A percentile compares a stretch with the other conserved stretches of the same genome.
Conservation (phyloP, 2,329 filamentous ascomycete species). For the Penicillium verrucosum region DNA sequence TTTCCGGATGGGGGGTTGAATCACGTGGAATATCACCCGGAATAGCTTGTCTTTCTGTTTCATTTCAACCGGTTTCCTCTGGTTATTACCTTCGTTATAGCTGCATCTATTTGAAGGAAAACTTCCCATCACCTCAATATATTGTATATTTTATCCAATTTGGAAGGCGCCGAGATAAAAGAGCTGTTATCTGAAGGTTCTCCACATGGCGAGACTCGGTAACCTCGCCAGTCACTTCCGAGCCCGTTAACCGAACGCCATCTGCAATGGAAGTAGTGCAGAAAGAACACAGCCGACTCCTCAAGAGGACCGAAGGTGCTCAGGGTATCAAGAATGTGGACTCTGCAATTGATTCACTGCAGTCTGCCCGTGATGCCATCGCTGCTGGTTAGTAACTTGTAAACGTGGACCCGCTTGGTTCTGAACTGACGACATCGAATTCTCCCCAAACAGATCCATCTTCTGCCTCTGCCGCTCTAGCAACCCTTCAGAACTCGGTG, state of each 20-base stretch:
- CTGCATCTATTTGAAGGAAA: background rate
- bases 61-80: background rate
- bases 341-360: slow-evolving; percentile 73
- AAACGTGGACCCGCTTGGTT: slow-evolving; percentile 5
- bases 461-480: slow-evolving; percentile 69
- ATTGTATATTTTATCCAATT: background rate
- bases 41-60: background rate
- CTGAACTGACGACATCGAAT: slow-evolving; percentile 4
- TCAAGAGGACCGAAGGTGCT: slow-evolving; percentile 65
- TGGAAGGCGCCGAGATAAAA: background rate
- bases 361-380: slow-evolving; percentile 69
- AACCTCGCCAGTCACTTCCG: slow-evolving; percentile 28
- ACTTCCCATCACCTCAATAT: background rate
- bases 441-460: slow-evolving; percentile 58
- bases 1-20: background rate
- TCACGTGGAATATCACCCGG: slow-evolving; percentile 1
- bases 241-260: slow-evolving; percentile 9
- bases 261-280: slow-evolving; percentile 61
- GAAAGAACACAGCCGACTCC: slow-evolving; percentile 70
- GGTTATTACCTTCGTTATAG: no score
- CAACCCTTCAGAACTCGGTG: slow-evolving; percentile 80
- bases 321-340: slow-evolving; percentile 77
- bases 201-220: slow-evolving; percentile 29
- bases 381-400: slow-evolving; percentile 56
- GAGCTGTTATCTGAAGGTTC: background rate